Evolutionary conservation across 2,329 filamentous ascomycete species (phyloP).

Genomic region (Aspergillus oerlinghausenensis): DNA sequence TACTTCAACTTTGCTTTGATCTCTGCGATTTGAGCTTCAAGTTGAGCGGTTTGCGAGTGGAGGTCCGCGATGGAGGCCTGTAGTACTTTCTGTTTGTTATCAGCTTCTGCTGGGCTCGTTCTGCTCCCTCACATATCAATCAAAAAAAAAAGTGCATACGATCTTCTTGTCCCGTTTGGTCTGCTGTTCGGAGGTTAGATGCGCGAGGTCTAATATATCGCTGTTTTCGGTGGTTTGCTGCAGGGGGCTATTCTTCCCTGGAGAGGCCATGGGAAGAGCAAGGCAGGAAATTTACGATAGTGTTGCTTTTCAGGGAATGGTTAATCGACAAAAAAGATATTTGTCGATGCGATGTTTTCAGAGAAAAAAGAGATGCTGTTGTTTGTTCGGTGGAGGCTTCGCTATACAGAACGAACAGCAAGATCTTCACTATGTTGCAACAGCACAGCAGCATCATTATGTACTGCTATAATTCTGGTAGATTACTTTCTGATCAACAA

Average conservation of each 20-base stretch:
- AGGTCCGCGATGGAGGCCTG: constrained; percentile 33
- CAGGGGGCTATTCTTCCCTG: constrained; percentile 1
- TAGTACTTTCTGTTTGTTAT: constrained; percentile 18
- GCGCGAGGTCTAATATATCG: not conserved
- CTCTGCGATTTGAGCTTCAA: constrained; percentile 32
- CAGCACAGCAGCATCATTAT: not conserved
- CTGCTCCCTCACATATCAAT: not conserved
- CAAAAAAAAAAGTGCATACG: constrained; percentile 11
- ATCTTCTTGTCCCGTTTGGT: constrained; percentile 21
- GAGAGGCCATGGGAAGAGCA: not conserved
- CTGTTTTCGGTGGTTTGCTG: not conserved
- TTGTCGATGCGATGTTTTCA: not conserved
- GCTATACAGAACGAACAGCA: not conserved
- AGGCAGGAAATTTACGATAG: not conserved
- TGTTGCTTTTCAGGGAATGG: not conserved
- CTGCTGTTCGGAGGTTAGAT: constrained; percentile 11
- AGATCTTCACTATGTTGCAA: not conserved
- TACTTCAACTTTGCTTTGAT: constrained; percentile 35
- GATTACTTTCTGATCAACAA: not conserved
- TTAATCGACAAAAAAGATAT: not conserved
- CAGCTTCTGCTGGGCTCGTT: constrained; percentile 10
- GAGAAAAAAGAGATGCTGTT: not conserved
- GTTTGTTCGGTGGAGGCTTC: not conserved
- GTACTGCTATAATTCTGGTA: not conserved
- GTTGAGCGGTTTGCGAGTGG: constrained; percentile 42